Conservation (phyloP, 1,284 basidiomycete genomes). For the Malassezia brasiliensis region DNA sequence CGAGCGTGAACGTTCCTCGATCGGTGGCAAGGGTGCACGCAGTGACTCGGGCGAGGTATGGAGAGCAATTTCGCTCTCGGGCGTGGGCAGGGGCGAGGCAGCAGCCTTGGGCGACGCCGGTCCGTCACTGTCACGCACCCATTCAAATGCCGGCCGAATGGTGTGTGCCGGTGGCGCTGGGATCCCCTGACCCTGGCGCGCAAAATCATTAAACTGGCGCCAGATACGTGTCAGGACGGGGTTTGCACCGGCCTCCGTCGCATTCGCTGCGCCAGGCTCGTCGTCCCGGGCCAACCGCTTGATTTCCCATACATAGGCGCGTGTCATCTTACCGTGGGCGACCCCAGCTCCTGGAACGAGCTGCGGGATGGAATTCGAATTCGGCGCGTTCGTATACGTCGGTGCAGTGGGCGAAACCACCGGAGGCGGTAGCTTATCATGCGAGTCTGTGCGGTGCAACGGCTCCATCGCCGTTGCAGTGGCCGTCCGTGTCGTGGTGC, state of each 20-base stretch:
- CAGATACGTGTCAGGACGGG: conserved; percentile 21
- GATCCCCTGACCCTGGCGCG: conserved; percentile 28
- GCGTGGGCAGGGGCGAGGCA: too few relatives aligned
- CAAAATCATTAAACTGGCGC: conserved; percentile 30
- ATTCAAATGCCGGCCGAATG: conserved; percentile 38
- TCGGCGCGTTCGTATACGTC: neutral
- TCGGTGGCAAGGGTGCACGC: too few relatives aligned
- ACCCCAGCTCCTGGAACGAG: conserved; percentile 1
- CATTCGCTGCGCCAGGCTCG: neutral
- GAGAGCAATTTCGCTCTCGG: too few relatives aligned
- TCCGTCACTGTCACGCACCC: conserved; percentile 25
- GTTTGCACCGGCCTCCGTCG: neutral
- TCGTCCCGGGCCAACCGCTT: conserved; percentile 1
- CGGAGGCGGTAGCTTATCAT: neutral
- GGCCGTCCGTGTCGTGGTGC: neutral
- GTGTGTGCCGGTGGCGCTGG: conserved; percentile 22
- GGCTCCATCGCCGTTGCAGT: neutral
- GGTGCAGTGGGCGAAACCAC: neutral
- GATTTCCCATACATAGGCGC: conserved; percentile 11
- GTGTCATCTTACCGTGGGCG: neutral
- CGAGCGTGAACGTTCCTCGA: too few relatives aligned
- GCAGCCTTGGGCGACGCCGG: too few relatives aligned
- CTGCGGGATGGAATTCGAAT: neutral
- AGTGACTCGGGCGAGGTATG: too few relatives aligned
- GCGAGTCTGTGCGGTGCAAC: neutral